Conservation (phyloP, 768 basidiomycete genomes). For the Auricularia sp. region DNA sequence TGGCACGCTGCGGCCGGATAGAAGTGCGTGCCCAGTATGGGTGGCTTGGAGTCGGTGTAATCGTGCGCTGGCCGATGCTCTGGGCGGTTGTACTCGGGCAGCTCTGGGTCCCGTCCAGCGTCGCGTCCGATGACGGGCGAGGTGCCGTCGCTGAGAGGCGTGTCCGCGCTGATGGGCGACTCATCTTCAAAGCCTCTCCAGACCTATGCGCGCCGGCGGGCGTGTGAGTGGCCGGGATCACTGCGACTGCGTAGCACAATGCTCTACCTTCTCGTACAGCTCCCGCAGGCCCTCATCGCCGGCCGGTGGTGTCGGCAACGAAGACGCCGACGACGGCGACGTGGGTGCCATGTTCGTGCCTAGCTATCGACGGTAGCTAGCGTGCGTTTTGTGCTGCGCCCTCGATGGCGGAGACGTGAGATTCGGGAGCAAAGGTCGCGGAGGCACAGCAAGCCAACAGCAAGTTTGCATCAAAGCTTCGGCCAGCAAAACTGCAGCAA, state of each 20-base stretch:
- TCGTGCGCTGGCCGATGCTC: background rate
- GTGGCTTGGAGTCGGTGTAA: background rate
- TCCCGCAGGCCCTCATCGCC: constrained; percentile 63
- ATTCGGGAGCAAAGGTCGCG: background rate
- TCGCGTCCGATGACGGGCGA: background rate
- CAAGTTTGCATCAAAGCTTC: no score
- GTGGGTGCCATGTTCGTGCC: background rate
- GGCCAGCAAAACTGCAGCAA: no score
- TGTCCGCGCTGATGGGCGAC: constrained; percentile 20
- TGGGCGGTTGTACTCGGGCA: background rate
- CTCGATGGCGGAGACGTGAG: background rate
- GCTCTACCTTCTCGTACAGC: constrained; percentile 51
- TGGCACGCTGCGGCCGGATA: background rate
- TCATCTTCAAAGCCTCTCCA: constrained; percentile 57
- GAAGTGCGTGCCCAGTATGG: background rate
- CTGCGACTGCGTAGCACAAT: background rate
- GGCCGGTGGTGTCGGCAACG: constrained; percentile 25
- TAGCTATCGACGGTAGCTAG: background rate
- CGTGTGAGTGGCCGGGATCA: background rate
- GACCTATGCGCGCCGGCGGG: constrained; percentile 23
- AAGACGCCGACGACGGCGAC: background rate
- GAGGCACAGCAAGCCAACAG: no score
- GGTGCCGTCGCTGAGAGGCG: background rate
- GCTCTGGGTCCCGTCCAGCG: background rate
- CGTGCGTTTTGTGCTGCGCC: background rate